Conservation (phyloP, 2,329 filamentous ascomycete genomes). For the Trichoderma koningiopsis region DNA sequence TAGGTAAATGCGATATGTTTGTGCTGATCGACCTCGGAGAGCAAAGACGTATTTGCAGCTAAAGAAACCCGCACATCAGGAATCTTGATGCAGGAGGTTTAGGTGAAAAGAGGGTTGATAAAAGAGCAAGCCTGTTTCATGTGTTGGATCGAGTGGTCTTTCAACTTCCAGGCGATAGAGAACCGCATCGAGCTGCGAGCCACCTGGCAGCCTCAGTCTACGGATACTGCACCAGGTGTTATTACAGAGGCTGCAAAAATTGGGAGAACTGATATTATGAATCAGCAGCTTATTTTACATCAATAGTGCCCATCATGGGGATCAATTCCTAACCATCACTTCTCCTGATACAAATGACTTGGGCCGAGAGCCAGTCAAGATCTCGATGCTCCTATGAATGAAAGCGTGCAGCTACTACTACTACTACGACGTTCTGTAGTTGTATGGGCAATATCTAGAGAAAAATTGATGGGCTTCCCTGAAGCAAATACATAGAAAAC, state of each 20-base stretch:
- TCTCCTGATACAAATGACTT: not conserved
- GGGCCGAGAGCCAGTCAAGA: not conserved
- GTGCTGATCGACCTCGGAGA: not conserved
- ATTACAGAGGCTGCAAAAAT: not conserved
- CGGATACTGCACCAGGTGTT: constrained; percentile 28
- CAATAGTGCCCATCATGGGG: not conserved
- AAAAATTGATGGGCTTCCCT: not conserved
- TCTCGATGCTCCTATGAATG: not conserved
- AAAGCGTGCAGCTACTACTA: not conserved
- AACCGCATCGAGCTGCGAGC: constrained; percentile 22
- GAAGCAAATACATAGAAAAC: not conserved
- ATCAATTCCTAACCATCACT: not conserved
- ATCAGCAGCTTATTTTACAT: not conserved
- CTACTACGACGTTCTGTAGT: not conserved
- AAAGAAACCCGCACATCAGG: not conserved
- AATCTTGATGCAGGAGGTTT: not conserved
- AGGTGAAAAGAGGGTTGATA: not conserved
- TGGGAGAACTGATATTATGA: not conserved
- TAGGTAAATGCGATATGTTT: not conserved
- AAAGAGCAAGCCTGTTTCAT: not conserved
- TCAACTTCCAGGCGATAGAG: constrained; percentile 13
- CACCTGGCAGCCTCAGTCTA: constrained; percentile 31
- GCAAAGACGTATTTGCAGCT: not conserved
- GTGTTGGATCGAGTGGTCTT: not conserved
- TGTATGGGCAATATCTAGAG: not conserved